Conservation (phyloP, 2,329 filamentous ascomycete species). For the Magnaporthiopsis incrustans region DNA sequence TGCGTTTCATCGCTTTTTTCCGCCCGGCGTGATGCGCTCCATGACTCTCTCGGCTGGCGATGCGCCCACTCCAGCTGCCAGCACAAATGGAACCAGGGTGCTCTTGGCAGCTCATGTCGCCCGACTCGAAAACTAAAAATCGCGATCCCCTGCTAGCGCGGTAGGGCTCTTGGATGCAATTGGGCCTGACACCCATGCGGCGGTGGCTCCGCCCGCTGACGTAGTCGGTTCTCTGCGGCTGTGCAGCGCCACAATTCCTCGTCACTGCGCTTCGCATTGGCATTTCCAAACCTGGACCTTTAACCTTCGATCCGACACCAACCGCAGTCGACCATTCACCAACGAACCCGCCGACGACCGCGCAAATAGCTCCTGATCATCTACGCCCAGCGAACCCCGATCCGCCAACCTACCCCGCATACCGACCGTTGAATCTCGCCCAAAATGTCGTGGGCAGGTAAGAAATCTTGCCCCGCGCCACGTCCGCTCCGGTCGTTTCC, state of each 20-base stretch:
- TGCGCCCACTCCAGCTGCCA: neutral
- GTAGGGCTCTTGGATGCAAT: neutral
- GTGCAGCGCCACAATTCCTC: neutral
- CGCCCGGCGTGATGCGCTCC: neutral
- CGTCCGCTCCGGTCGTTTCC: too few species aligned
- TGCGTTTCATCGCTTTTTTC: neutral
- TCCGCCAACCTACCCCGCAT: neutral
- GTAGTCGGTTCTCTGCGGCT: neutral
- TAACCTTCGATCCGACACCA: neutral
- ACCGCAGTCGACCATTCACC: neutral
- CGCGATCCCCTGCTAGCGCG: too few species aligned
- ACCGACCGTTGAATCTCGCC: conserved; percentile 9
- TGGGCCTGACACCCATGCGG: neutral
- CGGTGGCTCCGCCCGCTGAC: neutral
- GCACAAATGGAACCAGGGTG: neutral
- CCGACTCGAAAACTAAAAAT: too few species aligned
- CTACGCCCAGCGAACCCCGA: too few species aligned
- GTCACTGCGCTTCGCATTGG: neutral
- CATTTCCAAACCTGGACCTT: neutral
- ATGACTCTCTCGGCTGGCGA: neutral
- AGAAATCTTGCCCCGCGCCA: conserved; percentile 9
- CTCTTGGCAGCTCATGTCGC: neutral
- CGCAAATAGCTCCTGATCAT: neutral
- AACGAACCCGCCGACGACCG: neutral
- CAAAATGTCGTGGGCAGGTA: conserved; percentile 42